These are phyloP conservation scores for Parascedosporium putredinis DNA, from an alignment of 2,329 filamentous ascomycete genomes.

Conservation along the genomic window DNA sequence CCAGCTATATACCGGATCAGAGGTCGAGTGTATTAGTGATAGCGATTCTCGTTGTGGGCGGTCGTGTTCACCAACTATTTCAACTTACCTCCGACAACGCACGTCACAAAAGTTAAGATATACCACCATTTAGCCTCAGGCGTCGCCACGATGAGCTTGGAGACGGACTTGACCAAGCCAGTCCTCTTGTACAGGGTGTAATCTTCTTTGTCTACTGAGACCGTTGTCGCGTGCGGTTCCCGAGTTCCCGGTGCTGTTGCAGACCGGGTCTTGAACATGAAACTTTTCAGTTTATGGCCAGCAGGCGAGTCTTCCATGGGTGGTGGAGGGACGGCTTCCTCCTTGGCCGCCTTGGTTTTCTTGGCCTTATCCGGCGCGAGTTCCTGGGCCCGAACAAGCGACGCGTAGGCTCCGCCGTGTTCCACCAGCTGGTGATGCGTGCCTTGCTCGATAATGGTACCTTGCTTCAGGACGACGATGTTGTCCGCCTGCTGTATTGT, in stretches of 20 bases:
- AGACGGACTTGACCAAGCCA: constrained; percentile 9
- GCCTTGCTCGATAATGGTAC: constrained; percentile 49
- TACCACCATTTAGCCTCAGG: constrained; percentile 12
- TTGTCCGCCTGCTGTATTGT: constrained; percentile 53
- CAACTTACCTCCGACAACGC: constrained; percentile 11
- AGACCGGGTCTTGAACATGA: too few species aligned
- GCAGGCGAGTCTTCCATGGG: too few species aligned
- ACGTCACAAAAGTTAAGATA: constrained; percentile 2
- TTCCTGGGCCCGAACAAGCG: constrained; percentile 35
- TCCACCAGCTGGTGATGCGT: constrained; percentile 47
- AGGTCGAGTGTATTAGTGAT: background rate
- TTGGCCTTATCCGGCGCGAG: constrained; percentile 14
- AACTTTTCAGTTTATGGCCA: too few species aligned
- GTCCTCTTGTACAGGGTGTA: constrained; percentile 16
- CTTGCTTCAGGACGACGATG: constrained; percentile 55
- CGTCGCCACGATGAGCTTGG: constrained; percentile 9
- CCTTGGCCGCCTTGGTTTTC: background rate
- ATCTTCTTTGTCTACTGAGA: constrained; percentile 24
- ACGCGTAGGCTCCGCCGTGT: constrained; percentile 35
- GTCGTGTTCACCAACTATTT: background rate
- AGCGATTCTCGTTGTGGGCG: too few species aligned
- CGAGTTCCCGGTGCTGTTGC: too few species aligned
- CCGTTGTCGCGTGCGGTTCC: constrained; percentile 19
- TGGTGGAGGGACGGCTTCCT: too few species aligned
- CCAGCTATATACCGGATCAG: constrained; percentile 13